Base-by-base conservation (phyloP, 768 basidiomycete species). In the Termitomyces sp. region DNA sequence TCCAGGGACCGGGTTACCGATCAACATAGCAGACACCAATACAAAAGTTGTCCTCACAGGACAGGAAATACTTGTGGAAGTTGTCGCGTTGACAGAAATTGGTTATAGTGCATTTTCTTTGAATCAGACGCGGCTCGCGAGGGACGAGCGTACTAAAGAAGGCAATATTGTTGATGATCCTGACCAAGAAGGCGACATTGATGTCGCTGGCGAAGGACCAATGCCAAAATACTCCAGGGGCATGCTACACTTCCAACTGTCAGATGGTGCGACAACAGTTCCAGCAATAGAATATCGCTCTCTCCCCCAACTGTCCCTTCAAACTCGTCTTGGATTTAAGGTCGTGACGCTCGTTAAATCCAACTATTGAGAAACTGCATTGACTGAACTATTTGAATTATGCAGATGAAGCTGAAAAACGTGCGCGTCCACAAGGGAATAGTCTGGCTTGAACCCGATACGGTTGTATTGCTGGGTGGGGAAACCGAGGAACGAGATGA, bases 301-400 rank as follows among this genome's bases (percentile, higher is more conserved):
- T 22, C 65, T 97, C 28, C 79, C 81, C 1, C 75, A 82, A 43
- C 60, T 98, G 19, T 76, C 77, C 47, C 76, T 98, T 17, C 90
- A 88, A 8, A 96, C 93, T 0, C 81, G 81, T 2, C 72, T 95
- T 30, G 95, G 95, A 9, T 89, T 73, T 64, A 98, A 98, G 77
- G 94, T 91, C 4, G 26, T 45, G 14, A 21, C 58, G 37, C 63
- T 52, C 47, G 43, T 51, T 34, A 3, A 32, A 56, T 17, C n/a
- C 26, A 17, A 34, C 32, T 47, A 34, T 12, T 58, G 21, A 17
- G 50, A 37, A 43, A 6, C 37, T n/a, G 24, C 19, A n/a, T 32
- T 51, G 8, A 40, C 34, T 43, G 28, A 40, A 21, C 35, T 21
- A 59, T 26, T 28, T 54, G 41, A 44, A 47, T n/a, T 51, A 37